These are phyloP conservation scores for Uncinocarpus reesii DNA, from an alignment of 2,329 filamentous ascomycete species.

Conservation along the genomic window DNA sequence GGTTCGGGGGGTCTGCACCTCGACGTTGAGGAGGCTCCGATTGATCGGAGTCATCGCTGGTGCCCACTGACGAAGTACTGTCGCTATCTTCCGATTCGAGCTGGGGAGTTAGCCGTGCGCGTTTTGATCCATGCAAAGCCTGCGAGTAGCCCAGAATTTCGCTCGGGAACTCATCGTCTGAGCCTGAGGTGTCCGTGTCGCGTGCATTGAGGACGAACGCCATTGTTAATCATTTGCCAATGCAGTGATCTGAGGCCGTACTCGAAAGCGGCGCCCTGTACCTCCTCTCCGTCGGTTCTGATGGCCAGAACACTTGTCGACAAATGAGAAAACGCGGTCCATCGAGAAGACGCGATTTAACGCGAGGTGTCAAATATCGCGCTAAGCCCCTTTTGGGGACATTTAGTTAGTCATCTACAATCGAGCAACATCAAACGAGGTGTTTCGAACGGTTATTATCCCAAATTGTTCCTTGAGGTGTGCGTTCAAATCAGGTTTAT, in stretches of 20 bases:
- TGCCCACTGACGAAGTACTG: not conserved
- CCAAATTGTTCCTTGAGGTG: no score
- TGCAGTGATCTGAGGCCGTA: no score
- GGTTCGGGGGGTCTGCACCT: not conserved
- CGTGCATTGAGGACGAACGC: slow-evolving; percentile 21
- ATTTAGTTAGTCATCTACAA: no score
- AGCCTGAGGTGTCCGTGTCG: slow-evolving; percentile 24
- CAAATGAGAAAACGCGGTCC: no score
- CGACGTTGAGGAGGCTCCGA: not conserved
- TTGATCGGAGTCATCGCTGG: slow-evolving; percentile 10
- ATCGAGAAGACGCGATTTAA: not conserved
- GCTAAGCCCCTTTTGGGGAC: not conserved
- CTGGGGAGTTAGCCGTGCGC: slow-evolving; percentile 21
- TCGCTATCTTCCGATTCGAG: not conserved
- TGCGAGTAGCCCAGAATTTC: slow-evolving; percentile 20
- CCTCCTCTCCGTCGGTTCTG: no score
- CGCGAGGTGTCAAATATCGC: not conserved
- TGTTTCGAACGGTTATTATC: no score
- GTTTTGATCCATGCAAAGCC: slow-evolving; percentile 26
- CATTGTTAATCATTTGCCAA: slow-evolving; percentile 3
- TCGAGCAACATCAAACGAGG: no score
- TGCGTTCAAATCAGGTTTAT: no score
- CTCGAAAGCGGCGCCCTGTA: no score
- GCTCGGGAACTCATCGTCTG: slow-evolving; percentile 20
- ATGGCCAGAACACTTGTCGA: no score